Conservation (phyloP, 441 rosid species). For the Bruguiera hainesii region DNA sequence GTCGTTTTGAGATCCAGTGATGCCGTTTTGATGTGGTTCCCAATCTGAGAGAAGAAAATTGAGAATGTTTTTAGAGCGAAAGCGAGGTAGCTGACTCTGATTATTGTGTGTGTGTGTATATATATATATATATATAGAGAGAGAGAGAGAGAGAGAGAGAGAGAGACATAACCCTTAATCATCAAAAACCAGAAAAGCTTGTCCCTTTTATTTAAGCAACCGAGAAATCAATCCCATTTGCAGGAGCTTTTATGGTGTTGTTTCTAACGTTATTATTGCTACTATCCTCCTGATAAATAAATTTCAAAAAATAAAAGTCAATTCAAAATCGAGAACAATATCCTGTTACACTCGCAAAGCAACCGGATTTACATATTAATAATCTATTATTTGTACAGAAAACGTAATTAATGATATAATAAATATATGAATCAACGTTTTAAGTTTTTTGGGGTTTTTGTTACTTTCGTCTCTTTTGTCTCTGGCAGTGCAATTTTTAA, state of each 20-base stretch:
- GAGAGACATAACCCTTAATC: slow-evolving; percentile 5
- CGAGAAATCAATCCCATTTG: not conserved
- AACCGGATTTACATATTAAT: no score
- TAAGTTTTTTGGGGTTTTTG: not conserved
- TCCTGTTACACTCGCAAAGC: no score
- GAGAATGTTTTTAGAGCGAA: slow-evolving; percentile 8
- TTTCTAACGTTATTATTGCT: not conserved
- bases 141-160: no score
- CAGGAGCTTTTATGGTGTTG: not conserved
- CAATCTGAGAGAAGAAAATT: not conserved
- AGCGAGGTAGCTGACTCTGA: slow-evolving; percentile 16
- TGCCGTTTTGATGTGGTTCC: not conserved
- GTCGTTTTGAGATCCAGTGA: slow-evolving; percentile 5
- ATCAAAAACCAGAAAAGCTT: not conserved
- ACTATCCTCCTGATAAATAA: not conserved
- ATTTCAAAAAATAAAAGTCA: no score
- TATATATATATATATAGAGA: not conserved
- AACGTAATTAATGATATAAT: no score
- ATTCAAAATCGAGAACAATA: no score
- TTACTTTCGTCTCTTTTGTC: not conserved
- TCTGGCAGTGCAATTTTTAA: slow-evolving; percentile 1
- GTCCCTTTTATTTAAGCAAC: slow-evolving; percentile 19
- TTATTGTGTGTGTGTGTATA: not conserved
- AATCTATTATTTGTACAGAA: no score
- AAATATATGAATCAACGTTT: no score